Evolutionary conservation across 1,284 basidiomycete genomes (phyloP), one percentile per base, ranked within the genome.

Genomic region (Earliella scabrosa): DNA sequence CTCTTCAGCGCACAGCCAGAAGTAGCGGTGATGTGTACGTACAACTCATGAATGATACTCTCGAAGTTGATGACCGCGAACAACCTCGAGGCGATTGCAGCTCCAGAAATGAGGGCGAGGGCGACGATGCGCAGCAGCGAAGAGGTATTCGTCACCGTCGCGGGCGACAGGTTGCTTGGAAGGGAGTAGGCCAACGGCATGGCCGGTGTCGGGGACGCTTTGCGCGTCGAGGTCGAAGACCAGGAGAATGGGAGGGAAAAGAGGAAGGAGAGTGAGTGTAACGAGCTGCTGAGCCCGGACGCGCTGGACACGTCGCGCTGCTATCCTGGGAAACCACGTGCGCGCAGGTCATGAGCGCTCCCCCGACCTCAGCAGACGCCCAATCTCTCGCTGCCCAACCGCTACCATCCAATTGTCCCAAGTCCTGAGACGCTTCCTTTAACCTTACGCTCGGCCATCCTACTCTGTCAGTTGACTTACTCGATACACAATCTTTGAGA

Each of bases 1-100:
- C 45, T 38, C 4, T 54, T 60, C 40, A 71, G 56, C 39, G 34
- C 39, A 16, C 26, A 38, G 7, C 50, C n/a, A 32, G 7, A 18
- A 26, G 11, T 10, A 16, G 41, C 41, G 46, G 20, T 38, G 3
- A 7, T 45, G 41, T 6, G 23, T 13, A 85, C 93, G 65, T 63
- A 95, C 93, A 98, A 98, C 81, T 99, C 97, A 76, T 98, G 97
- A 68, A 98, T 98, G 69, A 99, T 95, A 83, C 93, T 95, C 79
- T 99, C 97, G 73, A 98, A 97, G 64, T 98, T 94, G 63, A 99
- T 82, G 66, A 99, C 97, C 60, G 97, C 96, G 72, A 99, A 99
- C 66, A 99, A 82, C 71, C 97, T 88, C 56, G 95, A 97, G 34
- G 95, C 90, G 68, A 99, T 91, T 36, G 97, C 97, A 59, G 97